Base-by-base conservation (phyloP, 2,329 filamentous ascomycete species). In the Aspergillus sp. region DNA sequence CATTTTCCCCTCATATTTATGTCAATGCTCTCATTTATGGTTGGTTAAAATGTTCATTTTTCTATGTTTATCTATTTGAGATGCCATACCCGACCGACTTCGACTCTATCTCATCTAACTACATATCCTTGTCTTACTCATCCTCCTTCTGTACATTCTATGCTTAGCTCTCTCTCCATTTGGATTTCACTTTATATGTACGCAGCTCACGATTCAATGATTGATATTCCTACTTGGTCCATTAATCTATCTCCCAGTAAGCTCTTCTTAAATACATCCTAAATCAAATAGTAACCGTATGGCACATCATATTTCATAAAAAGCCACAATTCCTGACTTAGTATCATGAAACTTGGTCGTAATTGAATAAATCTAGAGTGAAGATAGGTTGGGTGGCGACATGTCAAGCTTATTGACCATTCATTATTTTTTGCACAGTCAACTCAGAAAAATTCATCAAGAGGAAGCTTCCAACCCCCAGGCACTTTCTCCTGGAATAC, bases 201-300 rank as follows among this genome's bases (percentile, higher is more conserved):
- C 17, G 15, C 48, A 48, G 36, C 43, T 60, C 42, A 58, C 48
- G 58, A 60, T 48, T 60, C 53, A 56, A 58, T 24, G 55, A 60
- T 56, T 36, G 48, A 22, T 51, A 41, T 38, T 48, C 17, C 30
- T 42, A 17, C 20, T 17, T 18, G 42, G 26, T 30, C 26, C 26
- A n/a, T 26, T 32, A 8, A 30, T 4, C 11, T 26, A 11, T 48
- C 26, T 48, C 17, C 20, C 26, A 17, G 44, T 34, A 48, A 8
- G 30, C 4, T 42, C 18, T 42, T 42, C n/a, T 17, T 12, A 4
- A n/a, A 17, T 42, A 36, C 15, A 15, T 2, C n/a, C 8, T n/a
- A n/a, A 36, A 6, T n/a, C 15, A n/a, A 36, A 6, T 6, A n/a
- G 34, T n/a, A n/a, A 36, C 26, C 26, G 4, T 11, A 11, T 11